phyloP scores from a whole-genome alignment of 805 yeast genomes.

The Sporopachydermia quercuum region DNA sequence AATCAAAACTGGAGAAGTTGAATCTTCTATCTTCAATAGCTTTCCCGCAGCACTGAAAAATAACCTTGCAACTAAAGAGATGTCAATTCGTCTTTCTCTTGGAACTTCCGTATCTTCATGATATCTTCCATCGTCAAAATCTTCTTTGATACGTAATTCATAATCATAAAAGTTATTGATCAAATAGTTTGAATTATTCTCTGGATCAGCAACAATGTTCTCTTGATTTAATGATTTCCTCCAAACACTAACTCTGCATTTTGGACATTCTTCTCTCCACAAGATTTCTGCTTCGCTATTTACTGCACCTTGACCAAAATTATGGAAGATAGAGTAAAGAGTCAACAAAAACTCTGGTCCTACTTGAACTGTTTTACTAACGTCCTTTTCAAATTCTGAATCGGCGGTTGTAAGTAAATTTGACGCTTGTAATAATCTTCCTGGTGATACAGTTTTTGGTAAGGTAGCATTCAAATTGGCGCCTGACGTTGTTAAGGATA shows the following conservation, averaged over 20 bases:
- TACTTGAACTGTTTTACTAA: constrained; percentile 21
- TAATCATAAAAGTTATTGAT: constrained; percentile 23
- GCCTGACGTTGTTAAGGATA: constrained; percentile 56
- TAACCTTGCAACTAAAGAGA: constrained; percentile 31
- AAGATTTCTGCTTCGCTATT: constrained; percentile 25
- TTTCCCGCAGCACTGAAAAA: constrained; percentile 62
- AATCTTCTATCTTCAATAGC: constrained; percentile 44
- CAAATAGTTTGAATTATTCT: constrained; percentile 3
- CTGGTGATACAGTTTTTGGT: constrained; percentile 44
- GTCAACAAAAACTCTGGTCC: constrained; percentile 49
- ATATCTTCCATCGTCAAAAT: constrained; percentile 55
- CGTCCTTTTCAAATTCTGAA: constrained; percentile 12
- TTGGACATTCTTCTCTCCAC: constrained; percentile 65
- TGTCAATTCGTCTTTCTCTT: constrained; percentile 19
- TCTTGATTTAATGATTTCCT: constrained; percentile 10
- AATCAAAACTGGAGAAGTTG: constrained; percentile 50
- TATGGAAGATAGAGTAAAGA: constrained; percentile 47
- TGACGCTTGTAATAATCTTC: constrained; percentile 49
- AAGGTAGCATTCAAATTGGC: constrained; percentile 37
- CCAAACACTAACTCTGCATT: constrained; percentile 30
- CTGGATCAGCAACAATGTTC: background rate
- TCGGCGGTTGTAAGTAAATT: constrained; percentile 27
- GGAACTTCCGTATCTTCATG: constrained; percentile 43
- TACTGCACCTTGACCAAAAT: constrained; percentile 27
- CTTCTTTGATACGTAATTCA: constrained; percentile 34